phyloP scores from a whole-genome alignment of 352 stramenopile species.

The Thraustochytrium sp. region DNA sequence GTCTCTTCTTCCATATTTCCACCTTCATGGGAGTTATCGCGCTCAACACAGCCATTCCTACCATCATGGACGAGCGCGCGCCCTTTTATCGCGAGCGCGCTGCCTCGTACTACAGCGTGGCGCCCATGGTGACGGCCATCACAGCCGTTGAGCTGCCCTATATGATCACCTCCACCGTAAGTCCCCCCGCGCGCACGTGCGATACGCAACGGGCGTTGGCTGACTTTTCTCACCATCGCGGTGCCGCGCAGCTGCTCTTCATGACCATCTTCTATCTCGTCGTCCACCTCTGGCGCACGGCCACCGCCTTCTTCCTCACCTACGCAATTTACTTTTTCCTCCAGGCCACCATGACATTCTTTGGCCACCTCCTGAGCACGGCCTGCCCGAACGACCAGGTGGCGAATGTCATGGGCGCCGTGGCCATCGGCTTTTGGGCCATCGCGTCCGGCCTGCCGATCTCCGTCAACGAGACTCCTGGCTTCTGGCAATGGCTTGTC shows the following conservation, averaged over 20 bases:
- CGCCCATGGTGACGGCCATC: slow-evolving; percentile 67
- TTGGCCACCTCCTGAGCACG: neutral
- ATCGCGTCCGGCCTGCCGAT: neutral
- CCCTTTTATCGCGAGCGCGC: slow-evolving; percentile 83
- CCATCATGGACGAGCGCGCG: slow-evolving; percentile 69
- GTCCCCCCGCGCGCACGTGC: too few species aligned
- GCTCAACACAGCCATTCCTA: slow-evolving; percentile 63
- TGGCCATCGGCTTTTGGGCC: neutral
- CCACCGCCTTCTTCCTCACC: slow-evolving; percentile 58
- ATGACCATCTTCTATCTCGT: slow-evolving; percentile 60
- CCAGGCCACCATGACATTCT: neutral
- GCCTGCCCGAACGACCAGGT: slow-evolving; percentile 25
- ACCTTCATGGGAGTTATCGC: slow-evolving; percentile 70
- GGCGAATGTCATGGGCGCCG: neutral
- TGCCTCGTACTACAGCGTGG: slow-evolving; percentile 74
- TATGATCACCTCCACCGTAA: slow-evolving; percentile 61
- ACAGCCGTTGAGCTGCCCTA: slow-evolving; percentile 75
- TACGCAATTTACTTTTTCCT: slow-evolving; percentile 61
- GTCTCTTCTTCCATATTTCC: slow-evolving; percentile 72
- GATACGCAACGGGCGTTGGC: too few species aligned
- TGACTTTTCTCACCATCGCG: too few species aligned
- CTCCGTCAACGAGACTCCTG: neutral
- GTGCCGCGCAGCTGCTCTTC: slow-evolving; percentile 52
- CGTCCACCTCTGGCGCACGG: slow-evolving; percentile 56
- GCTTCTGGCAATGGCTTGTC: slow-evolving; percentile 8